Conservation (phyloP, 2,329 filamentous ascomycete genomes). For the Fusarium incarnatum region DNA sequence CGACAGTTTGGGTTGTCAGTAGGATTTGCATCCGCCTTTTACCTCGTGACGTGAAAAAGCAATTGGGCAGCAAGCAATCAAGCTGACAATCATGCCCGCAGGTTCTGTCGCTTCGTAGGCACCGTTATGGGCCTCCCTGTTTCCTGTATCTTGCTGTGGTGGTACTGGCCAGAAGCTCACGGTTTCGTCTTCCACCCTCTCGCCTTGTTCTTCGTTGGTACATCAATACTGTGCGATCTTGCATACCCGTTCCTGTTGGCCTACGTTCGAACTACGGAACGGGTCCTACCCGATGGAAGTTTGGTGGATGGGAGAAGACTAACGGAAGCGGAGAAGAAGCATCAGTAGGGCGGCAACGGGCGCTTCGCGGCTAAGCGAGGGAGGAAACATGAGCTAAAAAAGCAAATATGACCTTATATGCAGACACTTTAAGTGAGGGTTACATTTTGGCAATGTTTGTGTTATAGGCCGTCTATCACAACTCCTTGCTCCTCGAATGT, state of each 20-base stretch:
- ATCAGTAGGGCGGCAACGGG: slow-evolving; percentile 16
- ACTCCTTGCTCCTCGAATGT: neutral
- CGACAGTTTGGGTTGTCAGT: neutral
- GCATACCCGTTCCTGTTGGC: slow-evolving; percentile 59
- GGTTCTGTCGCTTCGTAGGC: slow-evolving; percentile 58
- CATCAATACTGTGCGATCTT: slow-evolving; percentile 56
- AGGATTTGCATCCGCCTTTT: neutral
- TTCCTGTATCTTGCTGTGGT: slow-evolving; percentile 58
- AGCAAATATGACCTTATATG: slow-evolving; percentile 6
- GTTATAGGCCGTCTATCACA: neutral
- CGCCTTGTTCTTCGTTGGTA: slow-evolving; percentile 56
- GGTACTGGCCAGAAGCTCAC: slow-evolving; percentile 64
- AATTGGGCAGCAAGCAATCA: slow-evolving; percentile 1
- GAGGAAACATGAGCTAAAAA: slow-evolving; percentile 1
- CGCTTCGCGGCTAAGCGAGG: neutral
- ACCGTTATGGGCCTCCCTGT: slow-evolving; percentile 56
- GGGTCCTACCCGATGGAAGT: slow-evolving; percentile 53
- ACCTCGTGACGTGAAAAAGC: slow-evolving; percentile 6
- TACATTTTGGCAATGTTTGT: neutral
- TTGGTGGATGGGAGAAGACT: slow-evolving; percentile 43
- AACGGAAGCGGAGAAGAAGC: slow-evolving; percentile 36
- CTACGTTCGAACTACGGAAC: slow-evolving; percentile 55
- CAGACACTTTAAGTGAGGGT: neutral
- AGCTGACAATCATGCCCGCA: slow-evolving; percentile 44
- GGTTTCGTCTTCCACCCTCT: slow-evolving; percentile 59